A percentile compares a stretch with the other conserved stretches of the same genome.
Evolutionary conservation across 2,329 filamentous ascomycete species (phyloP).

Genomic region (Calonectria montana): DNA sequence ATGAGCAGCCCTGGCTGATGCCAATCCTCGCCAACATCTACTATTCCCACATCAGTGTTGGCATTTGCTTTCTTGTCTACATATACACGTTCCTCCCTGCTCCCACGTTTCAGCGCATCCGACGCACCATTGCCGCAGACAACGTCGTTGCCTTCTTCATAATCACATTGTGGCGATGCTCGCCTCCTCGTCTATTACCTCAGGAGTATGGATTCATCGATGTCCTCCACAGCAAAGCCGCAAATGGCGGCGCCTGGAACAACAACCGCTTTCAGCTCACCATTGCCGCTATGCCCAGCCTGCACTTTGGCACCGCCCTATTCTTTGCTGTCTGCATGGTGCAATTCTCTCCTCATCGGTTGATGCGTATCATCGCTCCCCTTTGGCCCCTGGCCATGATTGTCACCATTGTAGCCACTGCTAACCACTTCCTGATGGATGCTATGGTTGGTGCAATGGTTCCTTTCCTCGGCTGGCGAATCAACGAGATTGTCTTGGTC

Average conservation of each 20-base stretch:
- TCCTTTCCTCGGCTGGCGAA: constrained; percentile 49
- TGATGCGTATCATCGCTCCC: constrained; percentile 50
- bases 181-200: constrained; percentile 60
- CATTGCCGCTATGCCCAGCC: constrained; percentile 61
- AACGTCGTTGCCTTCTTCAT: constrained; percentile 61
- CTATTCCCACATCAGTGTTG: constrained; percentile 58
- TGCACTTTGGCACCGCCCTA: constrained; percentile 58
- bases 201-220: constrained; percentile 60
- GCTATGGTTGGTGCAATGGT: constrained; percentile 49
- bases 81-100: constrained; percentile 57
- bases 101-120: constrained; percentile 52
- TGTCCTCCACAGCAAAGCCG: constrained; percentile 51
- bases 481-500: constrained; percentile 39
- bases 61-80: constrained; percentile 59
- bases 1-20: constrained; percentile 50
- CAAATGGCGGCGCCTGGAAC: constrained; percentile 51
- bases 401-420: constrained; percentile 53
- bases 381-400: constrained; percentile 57
- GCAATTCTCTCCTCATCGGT: constrained; percentile 54
- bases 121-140: constrained; percentile 60
- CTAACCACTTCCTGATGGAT: constrained; percentile 54
- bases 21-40: constrained; percentile 55
- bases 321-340: constrained; percentile 50
- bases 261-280: constrained; percentile 59
- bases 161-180: constrained; percentile 59